Conservation (phyloP, 148 eudicot genomes). For the Arbutus unedo region DNA sequence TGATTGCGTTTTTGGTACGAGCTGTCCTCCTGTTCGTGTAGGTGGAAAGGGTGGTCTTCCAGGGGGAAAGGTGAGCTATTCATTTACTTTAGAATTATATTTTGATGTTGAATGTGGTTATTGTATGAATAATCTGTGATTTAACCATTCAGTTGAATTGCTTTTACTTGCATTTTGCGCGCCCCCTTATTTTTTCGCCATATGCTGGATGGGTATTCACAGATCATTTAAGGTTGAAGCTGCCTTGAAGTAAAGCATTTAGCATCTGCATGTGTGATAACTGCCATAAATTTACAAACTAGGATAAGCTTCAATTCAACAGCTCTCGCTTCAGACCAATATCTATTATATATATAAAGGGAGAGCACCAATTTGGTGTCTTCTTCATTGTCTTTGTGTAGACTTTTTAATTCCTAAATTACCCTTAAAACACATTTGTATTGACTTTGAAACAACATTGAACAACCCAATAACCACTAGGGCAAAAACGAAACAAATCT, state of each 20-base stretch:
- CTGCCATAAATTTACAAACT: too few species aligned
- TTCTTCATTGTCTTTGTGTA: too few species aligned
- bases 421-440: too few species aligned
- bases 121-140: not conserved
- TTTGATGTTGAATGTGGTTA: not conserved
- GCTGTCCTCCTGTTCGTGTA: slow-evolving; percentile 93
- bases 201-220: not conserved
- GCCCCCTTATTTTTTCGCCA: not conserved
- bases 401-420: too few species aligned
- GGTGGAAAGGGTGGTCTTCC: slow-evolving; percentile 94
- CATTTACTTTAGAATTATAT: not conserved
- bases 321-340: too few species aligned
- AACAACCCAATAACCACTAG: too few species aligned
- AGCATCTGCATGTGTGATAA: not conserved
- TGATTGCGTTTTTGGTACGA: slow-evolving; percentile 87
- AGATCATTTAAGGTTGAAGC: not conserved
- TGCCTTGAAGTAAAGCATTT: too few species aligned
- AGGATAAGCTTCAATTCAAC: too few species aligned
- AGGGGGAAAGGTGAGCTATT: slow-evolving; percentile 75
- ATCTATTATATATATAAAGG: too few species aligned
- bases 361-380: too few species aligned
- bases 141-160: not conserved
- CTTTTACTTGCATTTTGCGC: not conserved
- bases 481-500: too few species aligned
- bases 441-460: too few species aligned